Percentiles rank a stretch among this genome's conserved stretches.
Evolutionary conservation across 345 rosid genomes (phyloP).

Genomic region (Eucalyptus erythrocorys): DNA sequence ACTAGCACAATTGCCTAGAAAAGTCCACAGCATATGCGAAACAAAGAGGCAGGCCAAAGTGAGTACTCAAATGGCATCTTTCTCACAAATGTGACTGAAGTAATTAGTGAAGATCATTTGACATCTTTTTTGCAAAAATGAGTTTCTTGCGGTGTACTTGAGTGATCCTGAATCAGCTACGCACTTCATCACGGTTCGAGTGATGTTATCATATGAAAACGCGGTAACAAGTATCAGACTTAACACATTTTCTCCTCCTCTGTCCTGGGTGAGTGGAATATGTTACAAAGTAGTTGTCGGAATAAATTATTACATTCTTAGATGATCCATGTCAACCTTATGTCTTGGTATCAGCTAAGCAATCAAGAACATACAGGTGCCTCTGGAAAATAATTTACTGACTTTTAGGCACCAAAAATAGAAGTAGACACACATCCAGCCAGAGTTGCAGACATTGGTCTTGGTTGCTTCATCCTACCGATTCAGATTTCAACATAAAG

Average conservation of each 20-base stretch:
- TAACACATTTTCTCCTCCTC: background rate
- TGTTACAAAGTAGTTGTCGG: background rate
- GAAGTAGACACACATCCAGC: background rate
- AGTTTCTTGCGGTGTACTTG: background rate
- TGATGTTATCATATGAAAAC: background rate
- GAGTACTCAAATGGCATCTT: background rate
- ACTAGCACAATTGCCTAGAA: background rate
- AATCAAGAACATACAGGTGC: background rate
- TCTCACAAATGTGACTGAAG: background rate
- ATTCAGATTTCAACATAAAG: background rate
- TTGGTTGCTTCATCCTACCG: background rate
- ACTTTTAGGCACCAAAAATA: background rate
- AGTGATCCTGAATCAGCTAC: background rate
- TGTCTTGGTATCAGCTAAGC: background rate
- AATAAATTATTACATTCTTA: background rate
- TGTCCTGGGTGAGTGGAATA: background rate
- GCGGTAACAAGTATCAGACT: background rate
- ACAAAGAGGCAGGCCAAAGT: background rate
- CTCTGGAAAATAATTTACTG: background rate
- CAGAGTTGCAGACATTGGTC: background rate
- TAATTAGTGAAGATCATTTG: background rate
- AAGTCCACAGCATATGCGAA: background rate
- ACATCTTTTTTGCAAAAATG: background rate
- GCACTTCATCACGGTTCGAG: background rate
- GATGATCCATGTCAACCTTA: background rate